A percentile compares a stretch with the other conserved stretches of the same genome.
phyloP scores from a whole-genome alignment of 345 rosid species.

The Erucastrum elatum region DNA sequence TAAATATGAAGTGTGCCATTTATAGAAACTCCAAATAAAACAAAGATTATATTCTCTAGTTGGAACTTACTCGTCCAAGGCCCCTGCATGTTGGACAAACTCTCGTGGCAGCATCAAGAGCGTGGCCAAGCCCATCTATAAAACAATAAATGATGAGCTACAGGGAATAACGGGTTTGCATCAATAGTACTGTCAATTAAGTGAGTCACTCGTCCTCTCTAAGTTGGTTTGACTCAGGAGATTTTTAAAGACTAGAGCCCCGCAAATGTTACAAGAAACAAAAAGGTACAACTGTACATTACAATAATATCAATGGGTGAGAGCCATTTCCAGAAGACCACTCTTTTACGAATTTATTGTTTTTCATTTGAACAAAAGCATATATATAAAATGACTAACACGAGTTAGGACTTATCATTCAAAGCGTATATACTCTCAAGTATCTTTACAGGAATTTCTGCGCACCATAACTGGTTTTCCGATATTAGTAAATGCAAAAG shows the following conservation, averaged over 20 bases:
- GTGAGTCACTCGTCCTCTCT: not conserved
- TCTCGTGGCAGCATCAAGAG: slow-evolving; percentile 55
- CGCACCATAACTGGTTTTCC: slow-evolving; percentile 3
- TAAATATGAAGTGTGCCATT: slow-evolving; percentile 8
- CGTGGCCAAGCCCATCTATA: slow-evolving; percentile 83
- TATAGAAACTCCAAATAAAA: slow-evolving; percentile 8
- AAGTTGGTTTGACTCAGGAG: slow-evolving; percentile 13
- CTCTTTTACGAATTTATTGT: not conserved
- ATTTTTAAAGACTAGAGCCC: not conserved
- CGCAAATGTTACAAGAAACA: slow-evolving; percentile 1
- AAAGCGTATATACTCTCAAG: slow-evolving; percentile 1
- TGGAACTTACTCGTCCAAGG: slow-evolving; percentile 70
- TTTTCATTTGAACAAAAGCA: slow-evolving; percentile 8
- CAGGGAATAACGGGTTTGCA: not conserved
- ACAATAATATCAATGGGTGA: not conserved
- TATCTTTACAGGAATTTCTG: slow-evolving; percentile 3
- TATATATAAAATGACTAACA: not conserved
- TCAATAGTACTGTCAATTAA: slow-evolving; percentile 15
- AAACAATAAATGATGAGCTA: slow-evolving; percentile 28
- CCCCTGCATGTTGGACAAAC: slow-evolving; percentile 84
- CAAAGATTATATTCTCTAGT: slow-evolving; percentile 18
- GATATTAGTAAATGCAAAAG: slow-evolving; percentile 11
- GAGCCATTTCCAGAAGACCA: slow-evolving; percentile 12
- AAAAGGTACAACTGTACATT: not conserved
- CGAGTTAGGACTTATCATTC: slow-evolving; percentile 1